These are phyloP conservation scores for Apium graveolens DNA, from an alignment of 129 eudicot species.

Conservation along the genomic window DNA sequence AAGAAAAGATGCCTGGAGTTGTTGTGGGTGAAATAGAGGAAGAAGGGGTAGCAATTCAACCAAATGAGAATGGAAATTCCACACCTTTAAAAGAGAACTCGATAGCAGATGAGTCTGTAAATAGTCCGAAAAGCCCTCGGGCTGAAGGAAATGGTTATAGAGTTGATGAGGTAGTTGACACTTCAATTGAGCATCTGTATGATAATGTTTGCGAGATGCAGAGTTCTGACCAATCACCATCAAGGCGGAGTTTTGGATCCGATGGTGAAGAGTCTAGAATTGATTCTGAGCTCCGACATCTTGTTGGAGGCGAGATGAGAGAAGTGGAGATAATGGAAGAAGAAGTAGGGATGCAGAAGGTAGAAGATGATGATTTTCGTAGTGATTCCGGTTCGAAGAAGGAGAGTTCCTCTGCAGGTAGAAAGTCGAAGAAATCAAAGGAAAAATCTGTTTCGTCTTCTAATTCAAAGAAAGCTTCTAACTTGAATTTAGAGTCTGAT, in stretches of 20 bases:
- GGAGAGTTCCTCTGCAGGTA: slow-evolving; percentile 12
- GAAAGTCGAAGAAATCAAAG: slow-evolving; percentile 18
- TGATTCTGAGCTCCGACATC: slow-evolving; percentile 81
- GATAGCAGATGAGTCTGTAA: slow-evolving; percentile 26
- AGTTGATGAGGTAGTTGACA: slow-evolving; percentile 43
- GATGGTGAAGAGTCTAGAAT: slow-evolving; percentile 90
- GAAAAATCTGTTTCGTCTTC: slow-evolving; percentile 25
- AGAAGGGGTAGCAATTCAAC: slow-evolving; percentile 33
- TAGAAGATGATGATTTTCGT: slow-evolving; percentile 25
- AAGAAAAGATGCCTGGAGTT: slow-evolving; percentile 68
- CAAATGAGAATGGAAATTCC: slow-evolving; percentile 29
- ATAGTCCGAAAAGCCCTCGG: slow-evolving; percentile 28
- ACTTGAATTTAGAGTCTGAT: slow-evolving; percentile 42
- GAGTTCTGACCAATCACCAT: slow-evolving; percentile 92
- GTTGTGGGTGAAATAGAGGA: slow-evolving; percentile 53
- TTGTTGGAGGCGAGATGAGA: slow-evolving; percentile 85
- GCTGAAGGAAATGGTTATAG: slow-evolving; percentile 27
- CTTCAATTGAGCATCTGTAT: slow-evolving; percentile 84
- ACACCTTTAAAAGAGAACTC: slow-evolving; percentile 32
- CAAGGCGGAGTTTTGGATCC: slow-evolving; percentile 76
- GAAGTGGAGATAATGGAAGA: slow-evolving; percentile 87
- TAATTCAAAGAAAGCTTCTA: slow-evolving; percentile 39
- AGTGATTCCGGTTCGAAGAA: slow-evolving; percentile 45
- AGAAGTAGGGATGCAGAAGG: slow-evolving; percentile 44
- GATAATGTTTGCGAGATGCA: slow-evolving; percentile 95